Percentiles rank a stretch among this genome's conserved stretches.
Conservation (phyloP, 768 basidiomycete species). For the Rossbeevera mucosa region DNA sequence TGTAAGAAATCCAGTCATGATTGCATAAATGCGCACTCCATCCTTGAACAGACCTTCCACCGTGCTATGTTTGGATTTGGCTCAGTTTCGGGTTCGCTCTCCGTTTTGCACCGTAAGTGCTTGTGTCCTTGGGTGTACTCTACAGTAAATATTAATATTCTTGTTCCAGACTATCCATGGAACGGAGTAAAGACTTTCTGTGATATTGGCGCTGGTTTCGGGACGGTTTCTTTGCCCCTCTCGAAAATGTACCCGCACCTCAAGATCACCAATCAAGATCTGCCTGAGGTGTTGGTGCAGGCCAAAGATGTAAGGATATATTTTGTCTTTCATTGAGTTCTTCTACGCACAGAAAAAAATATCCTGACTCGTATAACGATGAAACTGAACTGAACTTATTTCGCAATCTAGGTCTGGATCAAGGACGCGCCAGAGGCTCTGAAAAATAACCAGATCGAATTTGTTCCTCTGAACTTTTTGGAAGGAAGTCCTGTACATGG, state of each 20-base stretch:
- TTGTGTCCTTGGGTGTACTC: background rate
- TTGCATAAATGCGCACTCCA: background rate
- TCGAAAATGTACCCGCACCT: conserved; percentile 24
- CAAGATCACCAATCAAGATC: conserved; percentile 25
- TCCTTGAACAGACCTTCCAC: conserved; percentile 16
- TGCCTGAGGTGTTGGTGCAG: conserved; percentile 23
- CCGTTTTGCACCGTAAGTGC: conserved; percentile 20
- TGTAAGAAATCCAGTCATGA: background rate
- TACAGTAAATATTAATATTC: background rate
- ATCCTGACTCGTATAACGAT: background rate
- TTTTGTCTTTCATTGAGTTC: background rate
- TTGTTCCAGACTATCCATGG: conserved; percentile 25
- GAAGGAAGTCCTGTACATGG: background rate
- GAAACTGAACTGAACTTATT: background rate
- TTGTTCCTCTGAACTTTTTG: background rate
- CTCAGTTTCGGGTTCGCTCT: conserved; percentile 19
- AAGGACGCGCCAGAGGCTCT: background rate
- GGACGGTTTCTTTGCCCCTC: conserved; percentile 25
- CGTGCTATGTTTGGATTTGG: conserved; percentile 22
- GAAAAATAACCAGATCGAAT: background rate
- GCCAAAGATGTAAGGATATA: conserved; percentile 16
- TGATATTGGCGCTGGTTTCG: conserved; percentile 29
- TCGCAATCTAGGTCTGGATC: background rate
- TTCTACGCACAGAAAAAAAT: background rate
- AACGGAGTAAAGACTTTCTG: conserved; percentile 21